These are phyloP conservation scores for Suillus alpinus DNA, from an alignment of 768 basidiomycete genomes.

Conservation along the genomic window DNA sequence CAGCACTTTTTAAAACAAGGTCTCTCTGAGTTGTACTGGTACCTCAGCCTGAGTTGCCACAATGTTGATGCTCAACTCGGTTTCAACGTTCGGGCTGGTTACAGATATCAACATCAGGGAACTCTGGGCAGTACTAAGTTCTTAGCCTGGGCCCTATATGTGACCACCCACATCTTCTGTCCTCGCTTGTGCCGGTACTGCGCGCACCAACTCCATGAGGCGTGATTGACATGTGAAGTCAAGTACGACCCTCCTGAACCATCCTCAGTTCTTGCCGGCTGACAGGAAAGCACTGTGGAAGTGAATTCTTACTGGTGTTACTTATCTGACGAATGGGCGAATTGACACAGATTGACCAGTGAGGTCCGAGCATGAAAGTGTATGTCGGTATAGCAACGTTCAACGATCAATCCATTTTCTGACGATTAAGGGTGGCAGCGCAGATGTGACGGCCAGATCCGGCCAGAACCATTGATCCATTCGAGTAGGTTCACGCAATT, in stretches of 20 bases:
- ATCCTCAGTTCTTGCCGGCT: not conserved
- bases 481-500: not conserved
- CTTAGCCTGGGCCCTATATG: too few species aligned
- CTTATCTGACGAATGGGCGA: not conserved
- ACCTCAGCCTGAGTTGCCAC: too few species aligned
- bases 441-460: not conserved
- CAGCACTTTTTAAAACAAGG: too few species aligned
- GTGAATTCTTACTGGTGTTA: not conserved
- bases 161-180: not conserved
- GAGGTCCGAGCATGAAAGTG: not conserved
- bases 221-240: not conserved
- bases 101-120: not conserved
- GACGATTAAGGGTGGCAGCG: too few species aligned
- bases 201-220: not conserved
- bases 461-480: not conserved
- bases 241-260: not conserved
- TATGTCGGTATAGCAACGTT: not conserved
- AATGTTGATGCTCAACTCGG: too few species aligned
- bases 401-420: not conserved
- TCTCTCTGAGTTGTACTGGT: too few species aligned
- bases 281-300: not conserved
- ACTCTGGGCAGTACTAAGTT: not conserved
- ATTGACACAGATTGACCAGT: not conserved
- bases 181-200: not conserved
- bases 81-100: too few species aligned